Base-by-base conservation (phyloP, 129 eudicot species). In the Scalesia atractyloides region DNA sequence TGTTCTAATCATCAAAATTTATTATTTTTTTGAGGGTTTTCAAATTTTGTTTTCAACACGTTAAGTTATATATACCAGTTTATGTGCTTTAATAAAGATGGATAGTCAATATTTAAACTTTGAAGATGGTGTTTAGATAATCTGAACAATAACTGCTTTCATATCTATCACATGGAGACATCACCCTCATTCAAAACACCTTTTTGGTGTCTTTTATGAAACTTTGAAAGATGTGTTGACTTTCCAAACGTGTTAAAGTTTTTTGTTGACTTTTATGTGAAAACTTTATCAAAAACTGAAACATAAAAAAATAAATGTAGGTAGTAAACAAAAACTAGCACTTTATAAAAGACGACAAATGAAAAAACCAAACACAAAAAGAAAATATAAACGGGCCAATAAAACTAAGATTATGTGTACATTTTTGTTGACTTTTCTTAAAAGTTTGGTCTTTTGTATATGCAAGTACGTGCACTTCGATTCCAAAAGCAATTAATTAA, bases 211-310 rank as follows among this genome's bases (percentile, higher is more conserved):
- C 66, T 70, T 78, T 78, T 70, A 57, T 63, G 65, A 78, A 78
- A 62, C 77, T 63, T 78, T 47, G 41, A 65, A 26, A 44, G 59
- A 37, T 70, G 18, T 77, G 71, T 43, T 70, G 82, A 78, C 82
- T 78, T 77, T 41, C 13, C 56, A 54, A 41, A 22, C 22, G 56
- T 60, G 11, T 48, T 60, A 69, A 70, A 52, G 66, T 26, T 70
- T 63, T 52, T 78, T 48, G 59, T 62, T 78, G 82, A 78, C 82
- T 70, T 60, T 30, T 30, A 18, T 11, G 63, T 53, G 16, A 24
- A 4, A 58, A 11, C 13, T 58, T 58, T 58, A 58, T 58, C 14
- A 58, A 58, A 58, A 58, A 13, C 39, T 26, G 18, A 8, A 58
- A 24, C 26, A 26, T 20, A 58, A 58, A 58, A 14, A 49, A 12